Conservation (phyloP, 108 stramenopile genomes). For the Discostella pseudostelligera region DNA sequence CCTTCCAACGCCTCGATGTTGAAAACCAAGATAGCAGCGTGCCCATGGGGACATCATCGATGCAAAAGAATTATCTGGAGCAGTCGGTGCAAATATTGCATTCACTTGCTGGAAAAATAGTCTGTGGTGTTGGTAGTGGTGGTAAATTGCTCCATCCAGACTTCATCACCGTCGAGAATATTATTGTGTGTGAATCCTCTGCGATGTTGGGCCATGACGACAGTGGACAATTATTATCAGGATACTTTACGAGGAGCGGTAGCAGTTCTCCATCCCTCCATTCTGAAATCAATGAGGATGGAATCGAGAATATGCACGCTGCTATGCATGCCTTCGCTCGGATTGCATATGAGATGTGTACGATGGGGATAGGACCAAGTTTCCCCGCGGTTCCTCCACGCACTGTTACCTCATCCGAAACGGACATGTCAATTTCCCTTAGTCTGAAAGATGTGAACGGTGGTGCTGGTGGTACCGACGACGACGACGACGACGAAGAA, state of each 20-base stretch:
- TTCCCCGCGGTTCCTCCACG: not conserved
- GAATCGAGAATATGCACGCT: not conserved
- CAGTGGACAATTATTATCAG: not conserved
- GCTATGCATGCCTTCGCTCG: conserved; percentile 5
- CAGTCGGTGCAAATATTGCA: not conserved
- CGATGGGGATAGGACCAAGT: too few species aligned
- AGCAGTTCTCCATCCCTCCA: not conserved
- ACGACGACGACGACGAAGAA: too few species aligned
- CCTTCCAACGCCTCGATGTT: not conserved
- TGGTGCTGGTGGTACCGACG: not conserved
- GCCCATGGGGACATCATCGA: not conserved
- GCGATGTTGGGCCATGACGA: not conserved
- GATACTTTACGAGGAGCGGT: not conserved
- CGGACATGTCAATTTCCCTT: not conserved
- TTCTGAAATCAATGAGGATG: not conserved
- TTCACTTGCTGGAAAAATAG: not conserved
- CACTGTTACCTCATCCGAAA: not conserved
- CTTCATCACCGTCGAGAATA: not conserved
- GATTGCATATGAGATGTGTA: conserved; percentile 6
- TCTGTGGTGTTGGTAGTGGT: not conserved
- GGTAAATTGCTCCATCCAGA: not conserved
- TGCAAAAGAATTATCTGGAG: conserved; percentile 2
- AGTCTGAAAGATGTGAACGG: not conserved
- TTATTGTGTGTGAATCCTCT: not conserved
- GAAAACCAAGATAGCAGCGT: not conserved